These are phyloP conservation scores for Vaccinium darrowii DNA, from an alignment of 148 eudicot species.

Conservation along the genomic window DNA sequence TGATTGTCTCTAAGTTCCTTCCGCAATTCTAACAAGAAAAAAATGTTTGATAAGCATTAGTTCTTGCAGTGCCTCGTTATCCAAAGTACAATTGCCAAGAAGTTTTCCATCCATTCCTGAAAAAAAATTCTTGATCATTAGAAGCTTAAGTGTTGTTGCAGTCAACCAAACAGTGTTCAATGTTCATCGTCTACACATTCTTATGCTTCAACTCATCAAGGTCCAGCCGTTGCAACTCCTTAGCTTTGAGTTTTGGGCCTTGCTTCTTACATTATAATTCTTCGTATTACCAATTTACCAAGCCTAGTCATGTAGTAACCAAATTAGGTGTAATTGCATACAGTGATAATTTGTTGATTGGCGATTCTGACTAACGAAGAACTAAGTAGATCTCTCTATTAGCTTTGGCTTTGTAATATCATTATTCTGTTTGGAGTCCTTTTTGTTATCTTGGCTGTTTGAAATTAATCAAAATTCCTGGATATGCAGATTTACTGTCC, in stretches of 20 bases:
- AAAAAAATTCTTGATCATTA: background rate
- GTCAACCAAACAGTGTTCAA: background rate
- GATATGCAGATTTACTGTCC: slow-evolving; percentile 38
- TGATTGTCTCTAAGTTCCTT: background rate
- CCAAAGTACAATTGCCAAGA: background rate
- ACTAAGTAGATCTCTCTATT: background rate
- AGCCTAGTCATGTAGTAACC: background rate
- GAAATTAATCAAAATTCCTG: background rate
- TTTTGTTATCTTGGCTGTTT: background rate
- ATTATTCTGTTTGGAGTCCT: background rate
- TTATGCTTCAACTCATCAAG: background rate
- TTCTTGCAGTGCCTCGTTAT: background rate
- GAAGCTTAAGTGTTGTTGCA: background rate
- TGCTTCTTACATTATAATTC: background rate
- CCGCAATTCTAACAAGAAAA: background rate
- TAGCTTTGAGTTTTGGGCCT: slow-evolving; percentile 4
- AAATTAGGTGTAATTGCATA: background rate
- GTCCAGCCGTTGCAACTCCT: background rate
- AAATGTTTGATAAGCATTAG: background rate
- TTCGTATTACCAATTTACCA: background rate
- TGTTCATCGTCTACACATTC: background rate
- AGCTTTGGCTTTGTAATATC: background rate
- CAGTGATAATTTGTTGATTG: background rate
- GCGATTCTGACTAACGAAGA: background rate
- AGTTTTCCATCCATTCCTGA: slow-evolving; percentile 13